phyloP scores from a whole-genome alignment of 2,329 filamentous ascomycete genomes.

The Hysterium pulicare region DNA sequence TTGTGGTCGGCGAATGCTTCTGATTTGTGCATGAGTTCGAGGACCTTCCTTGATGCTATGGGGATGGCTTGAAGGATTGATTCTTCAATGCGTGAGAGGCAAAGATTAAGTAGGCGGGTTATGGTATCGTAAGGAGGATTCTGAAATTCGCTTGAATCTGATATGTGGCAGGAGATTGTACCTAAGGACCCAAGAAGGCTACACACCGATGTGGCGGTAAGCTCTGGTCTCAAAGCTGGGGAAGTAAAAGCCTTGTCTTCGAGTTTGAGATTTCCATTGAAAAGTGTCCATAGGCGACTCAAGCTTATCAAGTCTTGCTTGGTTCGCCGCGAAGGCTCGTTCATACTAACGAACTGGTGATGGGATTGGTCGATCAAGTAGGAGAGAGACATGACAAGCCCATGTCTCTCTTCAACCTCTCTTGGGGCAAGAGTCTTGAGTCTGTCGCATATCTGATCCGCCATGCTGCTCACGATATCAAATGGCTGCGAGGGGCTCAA shows the following conservation, averaged over 20 bases:
- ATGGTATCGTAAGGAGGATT: slow-evolving; percentile 16
- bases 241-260: slow-evolving; percentile 39
- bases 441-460: slow-evolving; percentile 40
- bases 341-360: not conserved
- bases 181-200: slow-evolving; percentile 47
- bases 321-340: not conserved
- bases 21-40: slow-evolving; percentile 16
- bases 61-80: slow-evolving; percentile 30
- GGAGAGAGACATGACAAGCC: slow-evolving; percentile 61
- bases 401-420: slow-evolving; percentile 69
- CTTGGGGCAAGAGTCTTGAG: slow-evolving; percentile 50
- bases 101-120: slow-evolving; percentile 26
- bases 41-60: slow-evolving; percentile 16
- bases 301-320: slow-evolving; percentile 10
- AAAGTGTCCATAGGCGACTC: slow-evolving; percentile 27
- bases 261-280: slow-evolving; percentile 31
- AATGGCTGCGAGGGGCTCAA: slow-evolving; percentile 44
- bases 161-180: slow-evolving; percentile 10
- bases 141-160: slow-evolving; percentile 5
- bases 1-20: slow-evolving; percentile 10
- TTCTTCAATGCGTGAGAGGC: slow-evolving; percentile 34
- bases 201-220: slow-evolving; percentile 61
- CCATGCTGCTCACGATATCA: slow-evolving; percentile 38
- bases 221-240: slow-evolving; percentile 56
- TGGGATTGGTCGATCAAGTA: slow-evolving; percentile 40